Evolutionary conservation across 352 stramenopile species (phyloP).

Genomic region (Globisporangium middletonii): DNA sequence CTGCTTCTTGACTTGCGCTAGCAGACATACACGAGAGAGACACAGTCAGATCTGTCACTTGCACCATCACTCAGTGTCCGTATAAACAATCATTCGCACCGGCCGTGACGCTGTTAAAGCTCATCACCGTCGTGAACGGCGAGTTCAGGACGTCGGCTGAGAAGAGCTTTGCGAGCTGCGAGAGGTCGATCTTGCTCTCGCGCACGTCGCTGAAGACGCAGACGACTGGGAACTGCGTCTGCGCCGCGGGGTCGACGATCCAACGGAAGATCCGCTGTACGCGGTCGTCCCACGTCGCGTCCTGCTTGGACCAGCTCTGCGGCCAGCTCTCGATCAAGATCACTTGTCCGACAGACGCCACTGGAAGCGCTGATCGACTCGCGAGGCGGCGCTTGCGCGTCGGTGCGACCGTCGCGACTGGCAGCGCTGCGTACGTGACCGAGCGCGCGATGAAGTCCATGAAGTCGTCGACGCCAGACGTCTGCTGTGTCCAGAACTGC

Average conservation of each 20-base stretch:
- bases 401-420: slow-evolving; percentile 13
- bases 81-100: slow-evolving; percentile 20
- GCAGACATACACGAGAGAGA: not conserved
- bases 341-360: slow-evolving; percentile 20
- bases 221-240: slow-evolving; percentile 48
- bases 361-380: slow-evolving; percentile 5
- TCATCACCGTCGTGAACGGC: slow-evolving; percentile 59
- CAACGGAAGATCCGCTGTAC: slow-evolving; percentile 46
- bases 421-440: slow-evolving; percentile 58
- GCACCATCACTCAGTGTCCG: not conserved
- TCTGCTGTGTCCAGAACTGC: slow-evolving; percentile 41
- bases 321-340: slow-evolving; percentile 79
- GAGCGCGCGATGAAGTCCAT: slow-evolving; percentile 72
- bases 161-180: slow-evolving; percentile 60
- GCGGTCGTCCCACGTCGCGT: slow-evolving; percentile 42
- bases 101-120: slow-evolving; percentile 74
- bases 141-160: slow-evolving; percentile 62
- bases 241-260: slow-evolving; percentile 34
- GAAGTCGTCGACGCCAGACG: slow-evolving; percentile 65
- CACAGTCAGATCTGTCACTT: not conserved
- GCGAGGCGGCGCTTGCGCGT: slow-evolving; percentile 4
- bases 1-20: slow-evolving; percentile 70
- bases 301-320: slow-evolving; percentile 33
- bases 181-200: slow-evolving; percentile 64
- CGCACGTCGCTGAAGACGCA: slow-evolving; percentile 81